Percentiles rank a stretch among this genome's conserved stretches.
Conservation (phyloP, 2,329 filamentous ascomycete species). For the Kalmusia sp. region DNA sequence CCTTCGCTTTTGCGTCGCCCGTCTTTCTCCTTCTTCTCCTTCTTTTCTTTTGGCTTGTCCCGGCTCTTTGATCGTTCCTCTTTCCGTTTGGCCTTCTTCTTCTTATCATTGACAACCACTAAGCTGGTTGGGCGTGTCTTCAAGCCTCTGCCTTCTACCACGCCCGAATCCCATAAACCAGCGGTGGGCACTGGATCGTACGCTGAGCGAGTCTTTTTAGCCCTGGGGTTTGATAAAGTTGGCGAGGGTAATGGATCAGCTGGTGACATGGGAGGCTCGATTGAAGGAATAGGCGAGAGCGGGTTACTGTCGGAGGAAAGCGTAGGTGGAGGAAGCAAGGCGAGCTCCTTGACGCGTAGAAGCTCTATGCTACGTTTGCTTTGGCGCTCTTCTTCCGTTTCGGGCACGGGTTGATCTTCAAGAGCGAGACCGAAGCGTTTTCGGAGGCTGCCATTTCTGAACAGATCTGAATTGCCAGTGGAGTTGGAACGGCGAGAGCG, state of each 20-base stretch:
- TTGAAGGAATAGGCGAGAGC: slow-evolving; percentile 17
- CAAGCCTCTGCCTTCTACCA: slow-evolving; percentile 31
- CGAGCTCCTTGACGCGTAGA: slow-evolving; percentile 40
- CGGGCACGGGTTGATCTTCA: slow-evolving; percentile 34
- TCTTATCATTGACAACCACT: slow-evolving; percentile 42
- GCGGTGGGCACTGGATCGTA: slow-evolving; percentile 43
- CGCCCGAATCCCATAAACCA: slow-evolving; percentile 45
- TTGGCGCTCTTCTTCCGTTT: slow-evolving; percentile 43
- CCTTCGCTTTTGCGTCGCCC: slow-evolving; percentile 11
- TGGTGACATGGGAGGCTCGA: slow-evolving; percentile 18
- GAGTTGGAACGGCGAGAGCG: slow-evolving; percentile 44
- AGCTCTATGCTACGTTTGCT: slow-evolving; percentile 39
- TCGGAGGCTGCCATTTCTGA: slow-evolving; percentile 34
- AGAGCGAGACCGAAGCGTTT: slow-evolving; percentile 37
- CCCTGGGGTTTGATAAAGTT: slow-evolving; percentile 17
- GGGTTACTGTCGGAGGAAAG: slow-evolving; percentile 13
- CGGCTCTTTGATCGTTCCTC: slow-evolving; percentile 34
- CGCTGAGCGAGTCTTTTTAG: slow-evolving; percentile 36
- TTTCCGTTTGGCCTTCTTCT: slow-evolving; percentile 37
- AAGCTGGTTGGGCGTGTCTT: slow-evolving; percentile 42
- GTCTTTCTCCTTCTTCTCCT: slow-evolving; percentile 17
- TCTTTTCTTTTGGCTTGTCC: slow-evolving; percentile 25
- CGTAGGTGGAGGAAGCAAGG: slow-evolving; percentile 23
- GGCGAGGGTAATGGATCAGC: slow-evolving; percentile 19
- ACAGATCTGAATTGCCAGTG: slow-evolving; percentile 37